A percentile compares a stretch with the other conserved stretches of the same genome.
Evolutionary conservation across 257 asterid genomes (phyloP).

Genomic region (Salvia splendens): DNA sequence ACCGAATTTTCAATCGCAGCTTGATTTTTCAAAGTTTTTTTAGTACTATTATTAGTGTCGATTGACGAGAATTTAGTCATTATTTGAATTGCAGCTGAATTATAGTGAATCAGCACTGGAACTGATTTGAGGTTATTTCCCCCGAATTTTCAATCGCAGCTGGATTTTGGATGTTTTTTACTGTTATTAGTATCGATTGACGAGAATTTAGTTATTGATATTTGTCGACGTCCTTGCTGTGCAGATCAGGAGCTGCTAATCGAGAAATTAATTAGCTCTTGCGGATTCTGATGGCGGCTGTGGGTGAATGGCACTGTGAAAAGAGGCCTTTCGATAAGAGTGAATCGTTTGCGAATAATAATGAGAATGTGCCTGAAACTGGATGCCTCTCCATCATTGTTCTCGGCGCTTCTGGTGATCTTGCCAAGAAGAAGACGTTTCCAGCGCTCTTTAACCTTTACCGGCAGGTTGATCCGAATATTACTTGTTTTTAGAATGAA

Average conservation of each 20-base stretch:
- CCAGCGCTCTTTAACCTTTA: slow-evolving; percentile 97
- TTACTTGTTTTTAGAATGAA: slow-evolving; percentile 3
- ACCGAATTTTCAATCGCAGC: slow-evolving; percentile 3
- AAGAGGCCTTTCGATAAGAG: slow-evolving; percentile 48
- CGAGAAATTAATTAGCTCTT: slow-evolving; percentile 19
- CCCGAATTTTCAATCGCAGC: slow-evolving; percentile 4
- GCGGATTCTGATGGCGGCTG: slow-evolving; percentile 31
- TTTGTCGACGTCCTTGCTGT: slow-evolving; percentile 10
- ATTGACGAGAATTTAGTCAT: background rate
- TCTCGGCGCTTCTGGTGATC: slow-evolving; percentile 99
- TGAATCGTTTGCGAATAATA: slow-evolving; percentile 55
- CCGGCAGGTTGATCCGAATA: slow-evolving; percentile 62
- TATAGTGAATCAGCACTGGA: background rate
- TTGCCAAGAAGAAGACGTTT: slow-evolving; percentile 97
- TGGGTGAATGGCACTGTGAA: slow-evolving; percentile 60
- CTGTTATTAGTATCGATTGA: background rate
- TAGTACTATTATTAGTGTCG: background rate
- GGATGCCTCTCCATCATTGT: slow-evolving; percentile 84
- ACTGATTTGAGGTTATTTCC: background rate
- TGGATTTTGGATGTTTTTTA: slow-evolving; percentile 6
- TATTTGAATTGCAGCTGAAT: background rate
- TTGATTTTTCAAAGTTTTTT: slow-evolving; percentile 7
- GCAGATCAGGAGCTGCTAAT: slow-evolving; percentile 31
- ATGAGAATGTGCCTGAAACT: slow-evolving; percentile 58
- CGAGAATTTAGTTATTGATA: slow-evolving; percentile 5